These are phyloP conservation scores for Saraca asoca DNA, from an alignment of 331 rosid species.

Conservation along the genomic window DNA sequence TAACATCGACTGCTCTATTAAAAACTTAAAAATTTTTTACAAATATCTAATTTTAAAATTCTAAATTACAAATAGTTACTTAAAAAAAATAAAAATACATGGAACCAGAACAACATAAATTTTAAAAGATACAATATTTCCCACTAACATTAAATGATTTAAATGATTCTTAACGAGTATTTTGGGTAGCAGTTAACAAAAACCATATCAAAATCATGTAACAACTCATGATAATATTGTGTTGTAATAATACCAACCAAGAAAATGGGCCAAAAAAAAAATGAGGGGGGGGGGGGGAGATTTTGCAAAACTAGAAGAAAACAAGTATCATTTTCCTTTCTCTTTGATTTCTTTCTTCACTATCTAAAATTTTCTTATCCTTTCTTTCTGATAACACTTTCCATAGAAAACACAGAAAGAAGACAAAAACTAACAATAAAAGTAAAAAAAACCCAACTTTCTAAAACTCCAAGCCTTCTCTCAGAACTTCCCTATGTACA, in stretches of 20 bases:
- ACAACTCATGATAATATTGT: not conserved
- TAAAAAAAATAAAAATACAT: no score
- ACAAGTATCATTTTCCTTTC: conserved; percentile 28
- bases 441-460: conserved; percentile 24
- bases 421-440: not conserved
- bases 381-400: conserved; percentile 24
- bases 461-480: conserved; percentile 33
- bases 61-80: no score
- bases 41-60: no score
- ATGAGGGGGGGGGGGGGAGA: not conserved
- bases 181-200: no score
- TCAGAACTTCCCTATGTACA: conserved; percentile 42
- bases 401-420: conserved; percentile 32
- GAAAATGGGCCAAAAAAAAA: not conserved
- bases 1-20: no score
- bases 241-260: not conserved
- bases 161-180: no score
- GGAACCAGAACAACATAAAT: no score
- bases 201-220: no score
- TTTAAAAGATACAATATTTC: no score
- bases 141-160: no score
- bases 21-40: no score
- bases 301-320: conserved; percentile 29
- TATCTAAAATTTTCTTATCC: conserved; percentile 11
- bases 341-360: conserved; percentile 19